Evolutionary conservation across 129 eudicot species (phyloP), one percentile per base, ranked within the genome.

Genomic region (Flaveria robusta): DNA sequence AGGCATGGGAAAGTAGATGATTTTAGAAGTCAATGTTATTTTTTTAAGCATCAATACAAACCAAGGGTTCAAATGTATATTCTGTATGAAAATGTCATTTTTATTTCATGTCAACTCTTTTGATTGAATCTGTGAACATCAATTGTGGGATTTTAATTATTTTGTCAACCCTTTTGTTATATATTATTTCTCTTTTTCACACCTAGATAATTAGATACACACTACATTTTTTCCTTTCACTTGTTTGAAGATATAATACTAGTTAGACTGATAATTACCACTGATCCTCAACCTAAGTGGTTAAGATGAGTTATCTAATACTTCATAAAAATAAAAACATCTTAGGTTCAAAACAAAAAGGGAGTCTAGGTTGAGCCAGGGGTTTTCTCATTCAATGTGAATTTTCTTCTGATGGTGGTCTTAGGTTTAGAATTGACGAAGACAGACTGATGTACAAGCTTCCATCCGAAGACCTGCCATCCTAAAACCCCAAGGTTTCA

Each of bases 101-200:
- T 22, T 41, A 19, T 71, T 39, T 71, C 31, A 71, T 47, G 43
- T 71, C 77, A 45, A 59, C 77, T 43, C 77, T 60, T 78, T 31
- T 51, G 23, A 52, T 16, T 8, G 2, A 11, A 60, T 45, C 16
- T 77, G 39, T 24, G 46, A 46, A 59, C 62, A 56, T 55, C 47
- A 6, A 43, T 55, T 42, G 60, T 68, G 70, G 46, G 65, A 24
- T 74, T 77, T 54, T 52, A 56, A 9, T 58, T 13, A 16, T 14
- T 26, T 63, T 29, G 51, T 45, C 71, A 29, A 16, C 7, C 43
- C 55, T 67, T 39, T 14, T 7, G n/a, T n/a, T 26, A 23, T 58
- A 55, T 60, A 41, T 63, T 43, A 41, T 63, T 74, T 77, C 46
- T 68, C 69, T 23, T 68, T 66, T 78, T 78, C 77, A 47, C 77